phyloP scores from a whole-genome alignment of 106 monocot genomes.

The Gastrodia elata region DNA sequence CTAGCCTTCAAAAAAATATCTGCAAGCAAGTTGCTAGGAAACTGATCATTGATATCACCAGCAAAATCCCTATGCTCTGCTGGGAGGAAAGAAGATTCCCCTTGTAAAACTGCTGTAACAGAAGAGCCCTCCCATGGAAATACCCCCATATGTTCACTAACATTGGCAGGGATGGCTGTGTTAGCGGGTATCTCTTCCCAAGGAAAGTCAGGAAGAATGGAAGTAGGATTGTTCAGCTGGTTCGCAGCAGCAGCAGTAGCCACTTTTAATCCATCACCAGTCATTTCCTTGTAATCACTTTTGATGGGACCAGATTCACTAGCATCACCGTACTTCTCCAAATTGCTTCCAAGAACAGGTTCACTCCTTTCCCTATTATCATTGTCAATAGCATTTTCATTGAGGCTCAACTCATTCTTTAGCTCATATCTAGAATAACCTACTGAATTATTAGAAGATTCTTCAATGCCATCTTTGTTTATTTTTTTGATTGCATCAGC shows the following conservation, averaged over 20 bases:
- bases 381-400: slow-evolving; percentile 9
- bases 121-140: slow-evolving; percentile 13
- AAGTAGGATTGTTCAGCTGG: slow-evolving; percentile 23
- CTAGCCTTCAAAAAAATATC: slow-evolving; percentile 71
- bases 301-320: slow-evolving; percentile 18
- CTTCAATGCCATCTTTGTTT: slow-evolving; percentile 12
- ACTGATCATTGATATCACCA: slow-evolving; percentile 68
- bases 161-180: neutral
- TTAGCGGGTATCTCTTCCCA: slow-evolving; percentile 24
- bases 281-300: slow-evolving; percentile 10
- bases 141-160: slow-evolving; percentile 16
- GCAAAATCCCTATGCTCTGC: slow-evolving; percentile 30
- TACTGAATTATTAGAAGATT: slow-evolving; percentile 17
- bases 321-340: slow-evolving; percentile 12
- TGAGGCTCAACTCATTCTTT: slow-evolving; percentile 6
- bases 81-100: slow-evolving; percentile 19
- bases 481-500: slow-evolving; percentile 21
- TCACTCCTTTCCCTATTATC: slow-evolving; percentile 16
- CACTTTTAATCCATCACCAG: slow-evolving; percentile 16
- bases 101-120: slow-evolving; percentile 18
- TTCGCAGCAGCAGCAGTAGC: slow-evolving; percentile 18
- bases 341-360: slow-evolving; percentile 11
- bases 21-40: slow-evolving; percentile 72
- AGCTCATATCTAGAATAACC: neutral
- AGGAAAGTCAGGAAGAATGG: slow-evolving; percentile 21